Base-by-base conservation (phyloP, 371 early-diverging fungal species). In the Basidiobolus meristosporus region DNA sequence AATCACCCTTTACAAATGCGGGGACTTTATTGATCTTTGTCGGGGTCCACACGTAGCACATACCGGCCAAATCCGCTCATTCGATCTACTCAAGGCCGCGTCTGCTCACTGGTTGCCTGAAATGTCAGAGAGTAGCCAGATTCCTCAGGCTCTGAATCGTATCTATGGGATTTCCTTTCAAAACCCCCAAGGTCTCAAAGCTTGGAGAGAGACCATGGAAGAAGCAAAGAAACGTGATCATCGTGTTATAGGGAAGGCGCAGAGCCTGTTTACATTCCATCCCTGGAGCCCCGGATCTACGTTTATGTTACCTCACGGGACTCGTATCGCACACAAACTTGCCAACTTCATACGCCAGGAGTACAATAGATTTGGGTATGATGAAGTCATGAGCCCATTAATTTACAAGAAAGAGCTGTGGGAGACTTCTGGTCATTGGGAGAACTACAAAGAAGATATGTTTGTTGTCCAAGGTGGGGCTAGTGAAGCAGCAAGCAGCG, bases 161-260 rank as follows among this genome's bases (percentile, higher is more conserved):
- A 67, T 99, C 39, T 98, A 98, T 54, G 99, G 98, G 44, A 82
- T 99, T 40, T 92, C 98, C 18, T 99, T 99, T 85, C 99, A 99
- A 15, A 85, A 83, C 48, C 78, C 73, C 61, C 89, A 90, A 68
- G 76, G 82, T 56, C 72, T 98, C 82, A 77, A 83, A 38, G 87
- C 91, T 62, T 84, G 93, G 63, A 78, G 89, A 50, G 71, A 82
- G 51, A 85, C 87, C 56, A 62, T 93, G 41, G 52, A 70, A 45
- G 88, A 88, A 55, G 95, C 95, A n/a, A 77, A 75, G 29, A 79
- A 84, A 63, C 72, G 92, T 38, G 98, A 99, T 54, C 99, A 99
- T 63, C 79, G 98, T 39, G 76, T 83, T 39, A 87, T 99, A 47
- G 99, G 99, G 17, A 68, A 61, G 43, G 59, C 52, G 7, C 65